Base-by-base conservation (phyloP, 257 asterid species). In the Ocimum tenuiflorum region DNA sequence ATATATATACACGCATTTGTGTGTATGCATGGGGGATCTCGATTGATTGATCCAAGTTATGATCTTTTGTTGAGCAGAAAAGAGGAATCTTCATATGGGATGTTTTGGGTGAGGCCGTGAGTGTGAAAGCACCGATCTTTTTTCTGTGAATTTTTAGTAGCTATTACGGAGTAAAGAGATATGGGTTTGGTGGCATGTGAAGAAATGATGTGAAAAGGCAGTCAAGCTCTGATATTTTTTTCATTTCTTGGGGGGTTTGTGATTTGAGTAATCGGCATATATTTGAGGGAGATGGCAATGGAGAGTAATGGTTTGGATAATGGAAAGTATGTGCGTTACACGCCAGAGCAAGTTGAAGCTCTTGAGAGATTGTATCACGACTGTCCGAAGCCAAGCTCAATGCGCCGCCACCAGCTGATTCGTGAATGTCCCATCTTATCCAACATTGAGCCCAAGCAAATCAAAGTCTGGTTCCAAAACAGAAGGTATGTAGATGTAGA, bases 391-490 rank as follows among this genome's bases (percentile, higher is more conserved):
- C 96, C 96, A 10, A 87, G 88, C 69, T 89, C 96, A 4, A 70
- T 83, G 68, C 89, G 96, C 63, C 88, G 96, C 41, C 96, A 89
- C 80, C 96, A 89, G 78, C 88, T 89, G 41, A 87, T 89, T 63
- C 85, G 96, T 8, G 96, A 89, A 51, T 89, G 95, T 60, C 95
- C 94, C n/a, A 89, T 89, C 70, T 81, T 89, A 48, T 86, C 86
- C 59, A 69, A 89, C 77, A 87, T 89, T 62, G 96, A 89, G 76
- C 88, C 95, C 27, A 89, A 83, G 75, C 96, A 89, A 76, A 89
- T 89, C 86, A 89, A 89, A 83, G 96, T 89, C 61, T 89, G 96
- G 96, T 89, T 89, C 58, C 96, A 89, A 76, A 89, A 89, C 72
- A 83, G 97, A 70, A 83, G 96, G 96, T 89, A 15, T 20, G 36